Conservation (phyloP, 495 filamentous ascomycete species). For the Penicillium arizonense region DNA sequence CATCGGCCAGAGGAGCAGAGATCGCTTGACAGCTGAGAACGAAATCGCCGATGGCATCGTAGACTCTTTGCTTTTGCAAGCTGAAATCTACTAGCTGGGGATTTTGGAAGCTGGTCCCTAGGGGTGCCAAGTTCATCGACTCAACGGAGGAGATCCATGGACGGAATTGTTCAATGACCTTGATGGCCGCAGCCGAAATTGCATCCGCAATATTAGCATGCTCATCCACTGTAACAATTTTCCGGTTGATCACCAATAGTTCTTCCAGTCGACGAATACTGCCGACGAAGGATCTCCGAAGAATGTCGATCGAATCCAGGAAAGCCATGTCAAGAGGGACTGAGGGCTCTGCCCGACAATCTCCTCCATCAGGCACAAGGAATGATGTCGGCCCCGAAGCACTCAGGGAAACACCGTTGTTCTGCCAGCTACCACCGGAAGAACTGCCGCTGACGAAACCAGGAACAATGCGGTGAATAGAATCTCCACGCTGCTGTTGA, state of each 20-base stretch:
- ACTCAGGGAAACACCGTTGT: constrained; percentile 71
- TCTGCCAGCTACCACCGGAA: constrained; percentile 88
- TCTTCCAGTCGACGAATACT: constrained; percentile 85
- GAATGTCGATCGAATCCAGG: constrained; percentile 80
- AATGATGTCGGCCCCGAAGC: constrained; percentile 73
- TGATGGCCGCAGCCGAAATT: constrained; percentile 69
- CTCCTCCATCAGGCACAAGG: constrained; percentile 74
- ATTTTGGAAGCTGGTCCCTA: constrained; percentile 74
- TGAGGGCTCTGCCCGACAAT: constrained; percentile 69
- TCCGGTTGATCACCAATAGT: constrained; percentile 70
- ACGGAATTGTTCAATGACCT: constrained; percentile 80
- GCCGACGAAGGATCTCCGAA: constrained; percentile 74
- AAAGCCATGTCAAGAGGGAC: constrained; percentile 70
- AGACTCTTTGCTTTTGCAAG: constrained; percentile 85
- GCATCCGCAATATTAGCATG: constrained; percentile 74
- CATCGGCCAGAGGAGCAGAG: constrained; percentile 84
- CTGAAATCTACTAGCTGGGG: constrained; percentile 86
- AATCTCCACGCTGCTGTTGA: constrained; percentile 83
- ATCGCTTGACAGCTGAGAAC: constrained; percentile 82
- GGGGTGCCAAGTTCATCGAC: constrained; percentile 76
- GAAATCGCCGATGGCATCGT: constrained; percentile 89
- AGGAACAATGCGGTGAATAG: constrained; percentile 83
- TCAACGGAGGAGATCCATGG: constrained; percentile 86
- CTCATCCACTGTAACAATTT: constrained; percentile 66
- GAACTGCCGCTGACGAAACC: constrained; percentile 85